Evolutionary conservation across 2,329 filamentous ascomycete species (phyloP).

Genomic region (Pseudogymnoascus sp.): DNA sequence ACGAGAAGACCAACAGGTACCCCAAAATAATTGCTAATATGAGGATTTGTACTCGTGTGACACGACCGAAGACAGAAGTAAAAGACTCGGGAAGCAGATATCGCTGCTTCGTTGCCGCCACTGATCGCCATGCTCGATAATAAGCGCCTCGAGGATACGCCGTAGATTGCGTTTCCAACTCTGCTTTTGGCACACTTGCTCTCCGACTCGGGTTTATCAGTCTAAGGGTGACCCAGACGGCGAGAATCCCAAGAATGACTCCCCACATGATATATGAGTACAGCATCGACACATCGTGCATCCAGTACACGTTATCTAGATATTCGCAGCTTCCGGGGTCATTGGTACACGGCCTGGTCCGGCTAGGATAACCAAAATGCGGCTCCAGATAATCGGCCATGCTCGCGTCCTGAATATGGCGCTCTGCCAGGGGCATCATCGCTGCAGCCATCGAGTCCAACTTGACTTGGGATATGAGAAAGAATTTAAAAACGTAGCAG

Average conservation of each 20-base stretch:
- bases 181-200: constrained; percentile 19
- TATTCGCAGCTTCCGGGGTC: constrained; percentile 51
- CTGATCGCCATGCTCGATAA: constrained; percentile 18
- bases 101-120: constrained; percentile 16
- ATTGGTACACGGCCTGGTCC: constrained; percentile 47
- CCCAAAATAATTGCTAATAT: constrained; percentile 47
- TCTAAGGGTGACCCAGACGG: constrained; percentile 32
- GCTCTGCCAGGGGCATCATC: constrained; percentile 10
- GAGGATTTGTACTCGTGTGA: constrained; percentile 59
- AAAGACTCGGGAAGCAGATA: constrained; percentile 54
- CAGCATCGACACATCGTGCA: constrained; percentile 45
- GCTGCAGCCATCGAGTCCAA: not conserved
- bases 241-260: constrained; percentile 39
- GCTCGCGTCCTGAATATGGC: constrained; percentile 39
- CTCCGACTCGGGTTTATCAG: constrained; percentile 20
- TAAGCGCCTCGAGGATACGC: constrained; percentile 15
- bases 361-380: constrained; percentile 50
- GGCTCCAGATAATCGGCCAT: constrained; percentile 32
- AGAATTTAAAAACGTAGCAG: not conserved
- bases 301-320: constrained; percentile 45
- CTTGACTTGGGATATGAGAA: not conserved
- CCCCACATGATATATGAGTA: constrained; percentile 51
- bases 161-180: constrained; percentile 20
- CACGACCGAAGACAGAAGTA: constrained; percentile 53
- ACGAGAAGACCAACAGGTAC: constrained; percentile 61